Evolutionary conservation across 495 filamentous ascomycete species (phyloP).

Genomic region (Pyrenula aspistea): DNA sequence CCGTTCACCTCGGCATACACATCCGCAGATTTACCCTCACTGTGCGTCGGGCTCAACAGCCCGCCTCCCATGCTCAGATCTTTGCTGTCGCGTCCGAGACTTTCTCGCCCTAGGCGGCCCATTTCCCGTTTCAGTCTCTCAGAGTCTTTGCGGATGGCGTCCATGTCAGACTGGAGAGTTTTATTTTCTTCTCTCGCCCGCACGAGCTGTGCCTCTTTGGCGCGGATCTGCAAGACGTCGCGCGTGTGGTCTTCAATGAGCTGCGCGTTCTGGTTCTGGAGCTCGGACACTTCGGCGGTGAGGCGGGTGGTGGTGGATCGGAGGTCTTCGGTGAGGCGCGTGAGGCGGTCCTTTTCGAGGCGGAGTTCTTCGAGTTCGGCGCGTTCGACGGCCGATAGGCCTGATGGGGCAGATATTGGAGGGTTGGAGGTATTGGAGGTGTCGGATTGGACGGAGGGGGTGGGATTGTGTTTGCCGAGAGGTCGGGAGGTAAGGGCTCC

Average conservation of each 20-base stretch:
- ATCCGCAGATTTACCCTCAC: constrained; percentile 6
- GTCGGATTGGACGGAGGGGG: constrained; percentile 19
- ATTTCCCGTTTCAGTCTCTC: constrained; percentile 79
- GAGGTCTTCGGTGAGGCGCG: constrained; percentile 60
- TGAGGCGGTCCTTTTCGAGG: constrained; percentile 64
- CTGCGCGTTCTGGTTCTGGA: constrained; percentile 91
- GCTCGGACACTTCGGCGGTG: constrained; percentile 68
- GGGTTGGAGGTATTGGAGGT: constrained; percentile 27
- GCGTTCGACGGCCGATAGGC: constrained; percentile 60
- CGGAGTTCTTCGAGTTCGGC: constrained; percentile 86
- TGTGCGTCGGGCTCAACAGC: constrained; percentile 8
- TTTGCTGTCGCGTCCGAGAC: constrained; percentile 6
- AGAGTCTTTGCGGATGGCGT: constrained; percentile 73
- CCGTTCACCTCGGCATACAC: constrained; percentile 4
- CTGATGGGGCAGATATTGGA: constrained; percentile 38
- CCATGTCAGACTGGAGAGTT: constrained; percentile 57
- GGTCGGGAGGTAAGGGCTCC: constrained; percentile 79
- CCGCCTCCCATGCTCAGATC: constrained; percentile 6
- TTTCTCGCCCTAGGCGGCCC: constrained; percentile 80
- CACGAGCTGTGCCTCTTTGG: constrained; percentile 95
- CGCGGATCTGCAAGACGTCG: constrained; percentile 90
- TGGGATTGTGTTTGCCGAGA: constrained; percentile 54
- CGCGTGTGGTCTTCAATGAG: constrained; percentile 95
- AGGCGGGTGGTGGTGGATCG: constrained; percentile 62
- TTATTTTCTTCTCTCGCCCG: constrained; percentile 36